Percentiles rank a stretch among this genome's conserved stretches.
Conservation (phyloP, 2,329 filamentous ascomycete genomes). For the Aureobasidium sp. region DNA sequence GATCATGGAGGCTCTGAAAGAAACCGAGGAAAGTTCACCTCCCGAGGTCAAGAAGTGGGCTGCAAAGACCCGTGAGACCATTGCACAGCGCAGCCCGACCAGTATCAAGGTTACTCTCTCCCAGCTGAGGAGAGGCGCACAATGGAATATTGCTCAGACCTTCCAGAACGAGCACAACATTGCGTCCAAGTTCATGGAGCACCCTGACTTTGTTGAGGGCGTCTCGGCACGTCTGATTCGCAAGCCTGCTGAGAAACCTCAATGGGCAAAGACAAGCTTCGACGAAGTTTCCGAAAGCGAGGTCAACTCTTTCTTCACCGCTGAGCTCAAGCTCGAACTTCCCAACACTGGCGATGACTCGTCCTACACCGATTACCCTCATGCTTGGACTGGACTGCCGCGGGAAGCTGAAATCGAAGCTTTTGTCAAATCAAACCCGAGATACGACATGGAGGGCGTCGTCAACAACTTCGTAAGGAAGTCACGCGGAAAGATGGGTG, state of each 20-base stretch:
- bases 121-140: conserved; percentile 67
- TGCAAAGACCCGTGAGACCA: conserved; percentile 62
- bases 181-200: conserved; percentile 78
- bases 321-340: conserved; percentile 48
- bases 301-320: conserved; percentile 62
- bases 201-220: conserved; percentile 85
- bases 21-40: conserved; percentile 33
- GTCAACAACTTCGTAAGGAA: conserved; percentile 32
- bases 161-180: conserved; percentile 83
- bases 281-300: conserved; percentile 53
- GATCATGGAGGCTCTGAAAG: conserved; percentile 59
- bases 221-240: conserved; percentile 73
- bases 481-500: conserved; percentile 38
- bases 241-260: conserved; percentile 56
- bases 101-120: conserved; percentile 74
- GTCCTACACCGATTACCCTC: conserved; percentile 67
- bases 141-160: conserved; percentile 75
- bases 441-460: conserved; percentile 30
- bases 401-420: conserved; percentile 54
- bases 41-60: conserved; percentile 63
- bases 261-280: conserved; percentile 69
- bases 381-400: conserved; percentile 62
- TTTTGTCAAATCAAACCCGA: conserved; percentile 29
- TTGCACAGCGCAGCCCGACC: conserved; percentile 74
- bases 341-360: conserved; percentile 40